Evolutionary conservation across 2,329 filamentous ascomycete genomes (phyloP), one percentile per base, ranked within the genome.

Genomic region (Fusarium sublunatum): DNA sequence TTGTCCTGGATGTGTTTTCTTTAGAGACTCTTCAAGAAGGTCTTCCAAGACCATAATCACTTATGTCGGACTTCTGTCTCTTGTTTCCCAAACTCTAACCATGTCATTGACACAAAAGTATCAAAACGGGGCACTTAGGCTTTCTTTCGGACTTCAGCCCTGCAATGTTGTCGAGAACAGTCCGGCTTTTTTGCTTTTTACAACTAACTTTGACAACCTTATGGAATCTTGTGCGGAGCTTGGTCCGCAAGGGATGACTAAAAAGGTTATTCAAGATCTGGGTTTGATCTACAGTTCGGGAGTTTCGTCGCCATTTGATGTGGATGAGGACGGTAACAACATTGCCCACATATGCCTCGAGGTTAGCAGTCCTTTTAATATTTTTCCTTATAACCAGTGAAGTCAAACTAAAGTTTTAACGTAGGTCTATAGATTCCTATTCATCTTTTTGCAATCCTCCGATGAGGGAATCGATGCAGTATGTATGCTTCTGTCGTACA

Each of bases 51-150:
- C 24, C 7, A 53, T 40, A 0, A 10, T 36, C 1, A 5, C 2
- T 0, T 56, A 53, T 0, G 13, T 36, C 3, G 48, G 53, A 0
- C 7, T 46, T 11, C 25, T 28, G 0, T 28, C 11, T 7, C 0
- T 4, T 1, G 0, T 53, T 11, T 28, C 25, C 0, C 25, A n/a
- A 11, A 28, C 0, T 0, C 0, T 51, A 0, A 24, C 31, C 0
- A 0, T 51, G 1, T 36, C 48, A 3, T 0, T 25, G 0, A 24
- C 15, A 4, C 29, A 22, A 36, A 7, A 19, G 0, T 7, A 29
- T 6, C 40, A 29, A 1, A 2, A 29, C 7, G 40, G 40, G 2
- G 12, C n/a, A 15, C 36, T 36, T 1, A 19, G 24, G 1, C 5
- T 51, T 29, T 15, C 31, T 0, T 45, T 51, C 0, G 31, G 24